phyloP scores from a whole-genome alignment of 2,329 filamentous ascomycete species.

The Pseudogymnoascus pannorum region DNA sequence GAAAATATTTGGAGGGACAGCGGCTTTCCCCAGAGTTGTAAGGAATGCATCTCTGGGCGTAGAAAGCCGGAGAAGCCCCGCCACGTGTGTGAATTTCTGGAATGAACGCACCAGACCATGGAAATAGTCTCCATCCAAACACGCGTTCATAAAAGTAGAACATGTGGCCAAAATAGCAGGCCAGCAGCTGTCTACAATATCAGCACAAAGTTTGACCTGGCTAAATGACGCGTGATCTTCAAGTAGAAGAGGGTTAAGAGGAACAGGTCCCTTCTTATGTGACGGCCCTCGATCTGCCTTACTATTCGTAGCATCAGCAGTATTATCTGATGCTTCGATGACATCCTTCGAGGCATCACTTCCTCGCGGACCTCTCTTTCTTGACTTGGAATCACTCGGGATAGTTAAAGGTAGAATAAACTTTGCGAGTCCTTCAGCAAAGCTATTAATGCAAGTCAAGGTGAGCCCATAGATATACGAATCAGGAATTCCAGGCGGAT shows the following conservation, averaged over 20 bases:
- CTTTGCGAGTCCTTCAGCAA: slow-evolving; percentile 88
- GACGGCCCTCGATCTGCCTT: slow-evolving; percentile 55
- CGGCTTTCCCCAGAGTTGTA: slow-evolving; percentile 87
- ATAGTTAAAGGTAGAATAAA: slow-evolving; percentile 89
- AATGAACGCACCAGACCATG: slow-evolving; percentile 86
- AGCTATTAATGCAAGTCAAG: slow-evolving; percentile 77
- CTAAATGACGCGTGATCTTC: slow-evolving; percentile 63
- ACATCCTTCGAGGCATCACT: slow-evolving; percentile 16
- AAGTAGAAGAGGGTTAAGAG: slow-evolving; percentile 74
- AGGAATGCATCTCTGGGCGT: slow-evolving; percentile 92
- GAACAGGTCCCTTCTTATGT: slow-evolving; percentile 67
- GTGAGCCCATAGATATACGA: slow-evolving; percentile 91
- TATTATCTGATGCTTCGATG: neutral
- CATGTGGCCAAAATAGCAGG: slow-evolving; percentile 90
- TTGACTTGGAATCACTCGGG: slow-evolving; percentile 55
- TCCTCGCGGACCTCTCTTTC: slow-evolving; percentile 36
- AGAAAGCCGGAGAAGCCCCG: slow-evolving; percentile 73
- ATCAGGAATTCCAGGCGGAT: slow-evolving; percentile 75
- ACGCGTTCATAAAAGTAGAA: slow-evolving; percentile 89
- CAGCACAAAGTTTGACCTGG: slow-evolving; percentile 70
- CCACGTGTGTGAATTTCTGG: slow-evolving; percentile 91
- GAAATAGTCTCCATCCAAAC: slow-evolving; percentile 89
- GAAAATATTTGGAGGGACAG: slow-evolving; percentile 74
- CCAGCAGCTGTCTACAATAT: slow-evolving; percentile 88
- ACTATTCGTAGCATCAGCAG: slow-evolving; percentile 13